These are phyloP conservation scores for Pulveroboletus sp. DNA, from an alignment of 768 basidiomycete species.

Conservation along the genomic window DNA sequence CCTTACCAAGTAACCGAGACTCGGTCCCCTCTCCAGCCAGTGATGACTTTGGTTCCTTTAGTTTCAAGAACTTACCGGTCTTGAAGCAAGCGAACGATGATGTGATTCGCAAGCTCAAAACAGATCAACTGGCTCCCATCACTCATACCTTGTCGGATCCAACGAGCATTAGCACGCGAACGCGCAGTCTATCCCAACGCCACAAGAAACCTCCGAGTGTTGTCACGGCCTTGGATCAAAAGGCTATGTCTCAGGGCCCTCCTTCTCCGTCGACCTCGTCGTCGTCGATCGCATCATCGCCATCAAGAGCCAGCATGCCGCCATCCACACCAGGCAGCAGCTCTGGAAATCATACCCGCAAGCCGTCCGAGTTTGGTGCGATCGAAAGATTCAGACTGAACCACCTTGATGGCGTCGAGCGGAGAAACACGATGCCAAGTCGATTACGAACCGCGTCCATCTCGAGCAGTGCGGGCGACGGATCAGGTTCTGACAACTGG, in stretches of 20 bases:
- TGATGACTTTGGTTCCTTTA: slow-evolving; percentile 97
- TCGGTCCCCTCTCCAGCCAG: slow-evolving; percentile 52
- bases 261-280: slow-evolving; percentile 92
- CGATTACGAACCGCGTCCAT: slow-evolving; percentile 84
- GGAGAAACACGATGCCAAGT: slow-evolving; percentile 84
- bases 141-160: slow-evolving; percentile 72
- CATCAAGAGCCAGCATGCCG: slow-evolving; percentile 70
- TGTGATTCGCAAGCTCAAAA: slow-evolving; percentile 92
- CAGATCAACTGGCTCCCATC: slow-evolving; percentile 82
- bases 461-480: slow-evolving; percentile 78
- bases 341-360: slow-evolving; percentile 61
- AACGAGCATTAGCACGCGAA: slow-evolving; percentile 53
- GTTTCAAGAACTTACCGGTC: slow-evolving; percentile 94
- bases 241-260: slow-evolving; percentile 65
- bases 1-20: slow-evolving; percentile 38
- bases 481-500: slow-evolving; percentile 76
- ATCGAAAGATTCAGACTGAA: slow-evolving; percentile 86
- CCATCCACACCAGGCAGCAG: slow-evolving; percentile 70
- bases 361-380: slow-evolving; percentile 87
- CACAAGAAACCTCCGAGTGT: slow-evolving; percentile 80
- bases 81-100: slow-evolving; percentile 99
- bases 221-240: slow-evolving; percentile 66
- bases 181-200: slow-evolving; percentile 78
- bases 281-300: slow-evolving; percentile 87
- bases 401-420: slow-evolving; percentile 72